phyloP scores from a whole-genome alignment of 2,329 filamentous ascomycete species.

The Teratosphaeriaceae sp. region DNA sequence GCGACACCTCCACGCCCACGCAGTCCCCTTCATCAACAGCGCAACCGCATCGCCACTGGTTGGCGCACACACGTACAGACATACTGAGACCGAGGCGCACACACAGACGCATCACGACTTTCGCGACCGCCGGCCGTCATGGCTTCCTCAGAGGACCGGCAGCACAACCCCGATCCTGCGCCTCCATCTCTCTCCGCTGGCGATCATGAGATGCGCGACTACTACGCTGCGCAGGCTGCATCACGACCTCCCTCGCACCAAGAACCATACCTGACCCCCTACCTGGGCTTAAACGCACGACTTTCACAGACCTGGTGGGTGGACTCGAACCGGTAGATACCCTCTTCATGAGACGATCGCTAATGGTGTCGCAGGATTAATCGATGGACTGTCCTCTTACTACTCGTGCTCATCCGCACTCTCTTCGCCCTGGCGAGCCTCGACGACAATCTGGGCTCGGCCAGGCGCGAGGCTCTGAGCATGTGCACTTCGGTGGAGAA shows the following conservation, averaged over 20 bases:
- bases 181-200: constrained; percentile 54
- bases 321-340: background rate
- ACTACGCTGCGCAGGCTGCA: constrained; percentile 50
- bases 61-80: constrained; percentile 5
- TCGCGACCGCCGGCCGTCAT: constrained; percentile 29
- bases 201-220: constrained; percentile 56
- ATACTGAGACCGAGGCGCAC: constrained; percentile 6
- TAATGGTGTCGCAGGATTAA: constrained; percentile 52
- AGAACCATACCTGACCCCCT: constrained; percentile 71
- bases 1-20: background rate
- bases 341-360: background rate
- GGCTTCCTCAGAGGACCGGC: constrained; percentile 47
- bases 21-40: background rate
- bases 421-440: constrained; percentile 69
- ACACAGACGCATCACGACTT: constrained; percentile 23
- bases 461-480: constrained; percentile 73
- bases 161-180: constrained; percentile 48
- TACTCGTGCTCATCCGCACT: constrained; percentile 77
- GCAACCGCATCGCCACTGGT: constrained; percentile 5
- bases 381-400: constrained; percentile 84
- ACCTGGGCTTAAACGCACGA: constrained; percentile 80
- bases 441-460: constrained; percentile 65
- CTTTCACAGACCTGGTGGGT: constrained; percentile 79
- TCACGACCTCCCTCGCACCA: constrained; percentile 55
- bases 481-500: constrained; percentile 91